These are phyloP conservation scores for Debaryomyces sp. DNA, from an alignment of 1,139 yeast species.

Conservation along the genomic window DNA sequence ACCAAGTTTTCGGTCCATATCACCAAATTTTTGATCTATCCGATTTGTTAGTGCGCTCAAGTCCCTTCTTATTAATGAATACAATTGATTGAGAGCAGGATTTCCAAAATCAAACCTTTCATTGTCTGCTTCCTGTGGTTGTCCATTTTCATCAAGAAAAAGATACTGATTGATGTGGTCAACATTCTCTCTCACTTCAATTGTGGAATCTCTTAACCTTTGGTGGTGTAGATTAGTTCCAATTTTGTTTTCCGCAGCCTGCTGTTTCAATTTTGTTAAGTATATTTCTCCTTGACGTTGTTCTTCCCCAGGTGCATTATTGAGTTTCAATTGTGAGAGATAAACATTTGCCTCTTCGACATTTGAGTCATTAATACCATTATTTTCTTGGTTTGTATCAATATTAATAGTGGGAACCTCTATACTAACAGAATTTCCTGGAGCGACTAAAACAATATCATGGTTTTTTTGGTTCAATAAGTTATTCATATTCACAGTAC, in stretches of 20 bases:
- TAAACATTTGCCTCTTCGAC: conserved; percentile 5
- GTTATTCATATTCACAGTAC: not conserved
- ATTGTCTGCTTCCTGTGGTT: not conserved
- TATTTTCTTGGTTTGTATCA: not conserved
- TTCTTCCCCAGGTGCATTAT: not conserved
- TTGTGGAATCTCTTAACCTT: conserved; percentile 1
- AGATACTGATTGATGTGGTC: not conserved
- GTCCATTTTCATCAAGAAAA: not conserved
- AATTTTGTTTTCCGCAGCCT: not conserved
- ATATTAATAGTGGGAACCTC: not conserved
- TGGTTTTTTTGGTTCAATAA: conserved; percentile 1
- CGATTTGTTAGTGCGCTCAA: not conserved
- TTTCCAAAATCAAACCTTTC: not conserved
- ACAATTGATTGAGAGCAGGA: not conserved
- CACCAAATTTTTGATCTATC: not conserved
- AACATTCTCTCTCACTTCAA: not conserved
- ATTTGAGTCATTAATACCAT: not conserved
- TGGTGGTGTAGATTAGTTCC: not conserved
- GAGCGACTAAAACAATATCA: not conserved
- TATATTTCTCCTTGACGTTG: conserved; percentile 1
- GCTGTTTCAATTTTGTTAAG: not conserved
- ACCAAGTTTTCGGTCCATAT: not conserved
- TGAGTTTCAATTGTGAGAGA: not conserved
- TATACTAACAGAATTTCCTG: conserved; percentile 1
- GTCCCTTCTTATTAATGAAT: not conserved